These are phyloP conservation scores for Dothistroma septosporum DNA, from an alignment of 2,329 filamentous ascomycete species.

Conservation along the genomic window DNA sequence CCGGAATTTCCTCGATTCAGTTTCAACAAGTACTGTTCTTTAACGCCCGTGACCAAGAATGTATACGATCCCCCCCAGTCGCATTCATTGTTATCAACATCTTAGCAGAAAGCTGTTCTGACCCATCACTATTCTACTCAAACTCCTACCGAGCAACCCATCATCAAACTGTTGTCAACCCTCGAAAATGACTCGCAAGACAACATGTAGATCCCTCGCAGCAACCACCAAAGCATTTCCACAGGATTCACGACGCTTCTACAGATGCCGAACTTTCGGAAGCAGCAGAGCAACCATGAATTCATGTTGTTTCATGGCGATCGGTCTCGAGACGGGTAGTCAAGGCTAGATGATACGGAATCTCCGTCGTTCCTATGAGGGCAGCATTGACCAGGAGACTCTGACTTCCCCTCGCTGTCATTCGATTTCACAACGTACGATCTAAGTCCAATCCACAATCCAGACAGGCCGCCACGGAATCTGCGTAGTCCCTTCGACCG, in stretches of 20 bases:
- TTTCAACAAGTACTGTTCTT: too few relatives aligned
- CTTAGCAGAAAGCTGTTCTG: too few relatives aligned
- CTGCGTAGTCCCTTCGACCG: conserved; percentile 45
- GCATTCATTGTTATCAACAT: too few relatives aligned
- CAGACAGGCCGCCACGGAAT: conserved; percentile 25
- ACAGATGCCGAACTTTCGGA: background rate
- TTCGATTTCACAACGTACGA: background rate
- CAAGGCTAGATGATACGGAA: conserved; percentile 17
- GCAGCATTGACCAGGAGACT: conserved; percentile 60
- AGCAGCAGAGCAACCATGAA: background rate
- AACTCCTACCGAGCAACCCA: too few relatives aligned
- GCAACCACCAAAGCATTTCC: too few relatives aligned
- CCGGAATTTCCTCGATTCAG: too few relatives aligned
- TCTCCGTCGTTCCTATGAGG: conserved; percentile 43
- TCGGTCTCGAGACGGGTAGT: background rate
- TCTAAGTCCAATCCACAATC: background rate
- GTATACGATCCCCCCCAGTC: too few relatives aligned
- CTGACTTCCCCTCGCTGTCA: conserved; percentile 38
- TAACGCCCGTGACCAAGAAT: too few relatives aligned
- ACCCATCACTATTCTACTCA: too few relatives aligned
- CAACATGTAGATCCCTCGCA: background rate
- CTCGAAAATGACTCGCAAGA: background rate
- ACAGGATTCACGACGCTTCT: too few relatives aligned
- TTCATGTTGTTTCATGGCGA: background rate
- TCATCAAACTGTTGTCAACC: too few relatives aligned